A percentile compares a stretch with the other conserved stretches of the same genome.
These are phyloP conservation scores for Raphidocelis subcapitata DNA, from an alignment of 139 green algal genomes.

Conservation along the genomic window DNA sequence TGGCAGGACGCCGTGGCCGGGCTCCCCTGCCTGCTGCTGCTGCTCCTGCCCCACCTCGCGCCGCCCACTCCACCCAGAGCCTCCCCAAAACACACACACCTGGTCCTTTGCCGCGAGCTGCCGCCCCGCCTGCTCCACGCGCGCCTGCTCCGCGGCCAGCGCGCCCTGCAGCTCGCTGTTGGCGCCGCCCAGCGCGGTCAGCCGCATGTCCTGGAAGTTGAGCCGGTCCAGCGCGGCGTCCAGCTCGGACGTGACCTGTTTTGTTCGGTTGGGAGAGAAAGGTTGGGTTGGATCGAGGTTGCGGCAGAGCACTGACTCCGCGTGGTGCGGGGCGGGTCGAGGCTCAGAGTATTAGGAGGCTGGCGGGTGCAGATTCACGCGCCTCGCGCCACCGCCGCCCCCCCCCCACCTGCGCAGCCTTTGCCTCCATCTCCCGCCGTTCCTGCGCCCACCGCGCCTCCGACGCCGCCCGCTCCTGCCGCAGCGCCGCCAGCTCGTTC, in stretches of 20 bases:
- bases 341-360: too few relatives aligned
- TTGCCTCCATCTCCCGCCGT: slow-evolving; percentile 3
- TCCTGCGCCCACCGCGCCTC: not conserved
- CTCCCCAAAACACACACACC: not conserved
- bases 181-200: slow-evolving; percentile 15
- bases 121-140: not conserved
- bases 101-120: slow-evolving; percentile 2
- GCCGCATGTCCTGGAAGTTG: slow-evolving; percentile 16
- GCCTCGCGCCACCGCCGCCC: not conserved
- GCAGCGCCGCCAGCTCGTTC: not conserved
- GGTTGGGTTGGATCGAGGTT: too few relatives aligned
- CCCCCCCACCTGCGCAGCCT: not conserved
- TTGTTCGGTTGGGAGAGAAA: too few relatives aligned
- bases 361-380: too few relatives aligned
- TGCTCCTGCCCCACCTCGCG: too few relatives aligned
- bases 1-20: too few relatives aligned
- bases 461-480: not conserved
- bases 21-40: too few relatives aligned
- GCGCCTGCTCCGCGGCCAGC: slow-evolving; percentile 14
- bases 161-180: slow-evolving; percentile 7
- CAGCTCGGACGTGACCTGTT: slow-evolving; percentile 3
- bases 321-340: too few relatives aligned
- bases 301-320: too few relatives aligned
- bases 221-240: slow-evolving; percentile 21
- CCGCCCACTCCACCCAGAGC: too few relatives aligned